A percentile compares a stretch with the other conserved stretches of the same genome.
These are phyloP conservation scores for Paulinella micropora DNA, from an alignment of 78 protist species.

Conservation along the genomic window DNA sequence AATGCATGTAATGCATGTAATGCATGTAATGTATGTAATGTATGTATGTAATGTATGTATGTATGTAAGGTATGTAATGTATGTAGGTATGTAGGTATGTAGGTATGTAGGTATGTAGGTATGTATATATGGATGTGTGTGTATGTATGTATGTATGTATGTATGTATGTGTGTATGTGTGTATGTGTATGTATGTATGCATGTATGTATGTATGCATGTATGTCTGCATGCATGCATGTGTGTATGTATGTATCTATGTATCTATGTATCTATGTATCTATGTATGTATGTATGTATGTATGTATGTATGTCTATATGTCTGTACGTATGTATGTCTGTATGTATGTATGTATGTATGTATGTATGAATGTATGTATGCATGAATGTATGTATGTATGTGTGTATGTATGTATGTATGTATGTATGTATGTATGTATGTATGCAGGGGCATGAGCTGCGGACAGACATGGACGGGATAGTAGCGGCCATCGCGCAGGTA, in stretches of 20 bases:
- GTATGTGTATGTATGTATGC: not conserved
- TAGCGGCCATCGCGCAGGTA: not conserved
- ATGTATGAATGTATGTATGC: not conserved
- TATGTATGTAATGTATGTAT: not conserved
- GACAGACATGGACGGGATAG: not conserved
- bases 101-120: not conserved
- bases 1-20: no score
- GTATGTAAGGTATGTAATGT: not conserved
- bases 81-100: not conserved
- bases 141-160: not conserved
- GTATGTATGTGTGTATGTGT: not conserved
- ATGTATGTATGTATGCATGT: not conserved
- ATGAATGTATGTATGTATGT: not conserved
- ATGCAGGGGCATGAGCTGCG: slow-evolving; percentile 1
- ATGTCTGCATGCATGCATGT: not conserved
- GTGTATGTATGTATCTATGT: not conserved
- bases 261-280: not conserved
- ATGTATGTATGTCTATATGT: not conserved
- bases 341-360: not conserved
- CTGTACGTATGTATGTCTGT: not conserved
- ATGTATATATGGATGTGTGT: not conserved
- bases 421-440: not conserved
- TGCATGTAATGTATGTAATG: not conserved
- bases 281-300: not conserved
- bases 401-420: not conserved